Conservation (phyloP, 1,139 yeast species). For the Kodamaea sp. region DNA sequence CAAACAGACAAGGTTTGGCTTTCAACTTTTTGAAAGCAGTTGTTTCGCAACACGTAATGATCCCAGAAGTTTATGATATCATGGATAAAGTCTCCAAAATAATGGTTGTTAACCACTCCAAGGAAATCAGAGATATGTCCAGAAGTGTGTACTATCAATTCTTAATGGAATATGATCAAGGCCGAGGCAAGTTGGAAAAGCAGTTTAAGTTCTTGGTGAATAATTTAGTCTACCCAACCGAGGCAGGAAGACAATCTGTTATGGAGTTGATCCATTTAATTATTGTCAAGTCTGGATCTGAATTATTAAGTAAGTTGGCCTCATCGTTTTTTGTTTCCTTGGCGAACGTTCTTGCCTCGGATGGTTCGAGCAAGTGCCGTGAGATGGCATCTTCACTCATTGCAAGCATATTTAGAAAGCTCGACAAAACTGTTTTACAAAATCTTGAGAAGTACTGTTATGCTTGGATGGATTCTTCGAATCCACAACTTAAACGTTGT, state of each 20-base stretch:
- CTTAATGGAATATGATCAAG: constrained; percentile 92
- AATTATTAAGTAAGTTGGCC: constrained; percentile 61
- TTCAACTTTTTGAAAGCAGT: constrained; percentile 80
- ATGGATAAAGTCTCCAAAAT: constrained; percentile 81
- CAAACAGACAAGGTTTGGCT: constrained; percentile 84
- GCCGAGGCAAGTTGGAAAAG: constrained; percentile 79
- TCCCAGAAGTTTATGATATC: constrained; percentile 88
- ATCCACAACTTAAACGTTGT: constrained; percentile 64
- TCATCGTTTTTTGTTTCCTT: constrained; percentile 81
- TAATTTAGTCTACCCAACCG: constrained; percentile 83
- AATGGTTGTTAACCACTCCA: constrained; percentile 88
- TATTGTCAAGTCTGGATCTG: constrained; percentile 64
- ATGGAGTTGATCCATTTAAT: constrained; percentile 81
- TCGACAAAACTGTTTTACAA: constrained; percentile 43
- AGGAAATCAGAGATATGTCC: constrained; percentile 82
- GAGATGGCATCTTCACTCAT: constrained; percentile 78
- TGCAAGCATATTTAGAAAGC: constrained; percentile 53
- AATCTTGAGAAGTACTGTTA: constrained; percentile 58
- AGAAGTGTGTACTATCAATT: constrained; percentile 84
- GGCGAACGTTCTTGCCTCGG: constrained; percentile 76
- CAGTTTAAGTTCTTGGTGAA: constrained; percentile 82
- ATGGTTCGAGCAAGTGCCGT: constrained; percentile 78
- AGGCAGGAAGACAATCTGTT: constrained; percentile 85
- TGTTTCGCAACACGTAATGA: constrained; percentile 67
- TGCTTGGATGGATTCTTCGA: constrained; percentile 66